phyloP scores from a whole-genome alignment of 139 green algal genomes.

The Picochlorum sp. region DNA sequence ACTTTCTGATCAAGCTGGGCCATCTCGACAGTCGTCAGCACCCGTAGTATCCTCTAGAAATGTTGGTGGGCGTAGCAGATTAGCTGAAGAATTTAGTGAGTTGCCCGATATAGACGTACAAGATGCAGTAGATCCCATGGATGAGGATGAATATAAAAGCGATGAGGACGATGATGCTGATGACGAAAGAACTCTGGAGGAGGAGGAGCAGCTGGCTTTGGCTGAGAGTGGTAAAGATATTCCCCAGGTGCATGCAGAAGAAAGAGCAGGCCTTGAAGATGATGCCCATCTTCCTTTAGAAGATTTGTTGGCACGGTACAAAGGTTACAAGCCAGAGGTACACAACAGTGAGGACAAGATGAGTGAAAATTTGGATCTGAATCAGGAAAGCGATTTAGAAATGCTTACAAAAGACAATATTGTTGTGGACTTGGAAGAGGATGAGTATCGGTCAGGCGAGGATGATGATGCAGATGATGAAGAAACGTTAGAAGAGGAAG shows the following conservation, averaged over 20 bases:
- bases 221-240: constrained; percentile 24
- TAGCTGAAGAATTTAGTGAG: constrained; percentile 5
- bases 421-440: constrained; percentile 10
- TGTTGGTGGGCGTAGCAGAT: neutral
- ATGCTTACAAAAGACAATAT: constrained; percentile 4
- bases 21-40: constrained; percentile 3
- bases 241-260: constrained; percentile 13
- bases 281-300: constrained; percentile 83
- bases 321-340: constrained; percentile 15
- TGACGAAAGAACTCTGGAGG: constrained; percentile 60
- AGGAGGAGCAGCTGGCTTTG: constrained; percentile 53
- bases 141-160: neutral
- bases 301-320: constrained; percentile 52
- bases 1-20: constrained; percentile 2
- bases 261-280: constrained; percentile 60
- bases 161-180: neutral
- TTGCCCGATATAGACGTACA: neutral
- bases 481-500: constrained; percentile 68
- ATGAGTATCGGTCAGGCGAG: constrained; percentile 14
- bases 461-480: constrained; percentile 58
- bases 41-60: neutral
- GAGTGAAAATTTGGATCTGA: neutral
- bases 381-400: neutral
- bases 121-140: neutral
- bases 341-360: neutral